phyloP scores from a whole-genome alignment of 1,139 yeast genomes.

The Saccharomyces hybrid region DNA sequence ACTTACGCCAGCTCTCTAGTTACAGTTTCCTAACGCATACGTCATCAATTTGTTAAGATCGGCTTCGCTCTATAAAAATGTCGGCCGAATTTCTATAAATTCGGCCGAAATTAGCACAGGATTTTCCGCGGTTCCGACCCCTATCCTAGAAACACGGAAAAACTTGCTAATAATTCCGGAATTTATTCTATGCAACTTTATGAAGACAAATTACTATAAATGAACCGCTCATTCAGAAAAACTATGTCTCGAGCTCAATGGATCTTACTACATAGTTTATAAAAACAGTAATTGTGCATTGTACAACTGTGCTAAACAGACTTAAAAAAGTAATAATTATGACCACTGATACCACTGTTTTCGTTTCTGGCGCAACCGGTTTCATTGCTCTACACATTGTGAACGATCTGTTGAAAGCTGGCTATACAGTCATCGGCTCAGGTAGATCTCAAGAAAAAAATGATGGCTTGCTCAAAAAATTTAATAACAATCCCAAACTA shows the following conservation, averaged over 20 bases:
- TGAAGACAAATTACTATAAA: not conserved
- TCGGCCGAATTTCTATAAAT: not conserved
- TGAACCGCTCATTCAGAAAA: not conserved
- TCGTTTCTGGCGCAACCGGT: conserved; percentile 47
- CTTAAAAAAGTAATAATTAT: not conserved
- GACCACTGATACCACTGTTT: conserved; percentile 22
- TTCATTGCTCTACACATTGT: conserved; percentile 42
- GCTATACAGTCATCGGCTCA: conserved; percentile 32
- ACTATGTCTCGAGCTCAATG: not conserved
- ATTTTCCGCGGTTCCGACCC: not conserved
- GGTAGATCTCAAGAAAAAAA: conserved; percentile 32
- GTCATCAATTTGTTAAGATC: not conserved
- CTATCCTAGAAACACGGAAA: not conserved
- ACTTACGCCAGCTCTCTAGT: not conserved
- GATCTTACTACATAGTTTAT: not conserved
- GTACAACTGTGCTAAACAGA: not conserved
- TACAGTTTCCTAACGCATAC: not conserved
- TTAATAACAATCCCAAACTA: conserved; percentile 27
- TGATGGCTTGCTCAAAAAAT: conserved; percentile 16
- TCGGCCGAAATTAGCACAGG: not conserved
- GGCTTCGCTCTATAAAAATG: too few species aligned
- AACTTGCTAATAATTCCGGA: not conserved
- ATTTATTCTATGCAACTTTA: not conserved
- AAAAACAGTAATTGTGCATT: not conserved
- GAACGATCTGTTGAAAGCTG: conserved; percentile 20